These are phyloP conservation scores for Aureobasidium sp. DNA, from an alignment of 2,329 filamentous ascomycete species.

Conservation along the genomic window DNA sequence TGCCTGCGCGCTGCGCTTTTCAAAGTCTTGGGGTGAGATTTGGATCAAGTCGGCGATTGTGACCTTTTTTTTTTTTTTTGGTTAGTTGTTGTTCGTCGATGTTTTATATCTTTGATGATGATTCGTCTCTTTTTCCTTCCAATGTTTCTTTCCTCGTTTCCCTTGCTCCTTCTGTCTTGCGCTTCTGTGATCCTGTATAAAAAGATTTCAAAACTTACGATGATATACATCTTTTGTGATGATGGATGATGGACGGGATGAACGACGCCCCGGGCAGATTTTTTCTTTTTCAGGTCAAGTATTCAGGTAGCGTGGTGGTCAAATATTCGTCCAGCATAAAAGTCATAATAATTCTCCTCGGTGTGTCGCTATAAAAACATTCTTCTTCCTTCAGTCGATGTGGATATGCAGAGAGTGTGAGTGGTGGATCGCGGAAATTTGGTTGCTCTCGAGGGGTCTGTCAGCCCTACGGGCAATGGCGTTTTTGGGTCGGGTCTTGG, in stretches of 20 bases:
- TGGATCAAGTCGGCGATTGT: constrained; percentile 92
- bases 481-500: not conserved
- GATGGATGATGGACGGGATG: not conserved
- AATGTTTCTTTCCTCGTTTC: not conserved
- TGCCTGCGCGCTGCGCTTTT: constrained; percentile 69
- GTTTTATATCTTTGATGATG: not conserved
- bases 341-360: constrained; percentile 2
- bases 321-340: constrained; percentile 1
- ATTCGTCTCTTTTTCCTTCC: not conserved
- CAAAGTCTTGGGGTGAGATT: constrained; percentile 81
- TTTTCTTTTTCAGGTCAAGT: constrained; percentile 11
- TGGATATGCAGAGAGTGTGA: not conserved
- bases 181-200: not conserved
- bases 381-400: not conserved
- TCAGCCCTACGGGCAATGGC: constrained; percentile 1
- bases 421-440: not conserved
- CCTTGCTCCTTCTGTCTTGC: not conserved
- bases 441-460: not conserved
- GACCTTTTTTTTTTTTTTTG: constrained; percentile 47
- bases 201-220: constrained; percentile 15
- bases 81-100: not conserved
- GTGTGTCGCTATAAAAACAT: constrained; percentile 4
- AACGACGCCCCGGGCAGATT: constrained; percentile 1
- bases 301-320: constrained; percentile 1
- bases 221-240: constrained; percentile 19